phyloP scores from a whole-genome alignment of 345 rosid genomes.

The Clarkia xantiana region DNA sequence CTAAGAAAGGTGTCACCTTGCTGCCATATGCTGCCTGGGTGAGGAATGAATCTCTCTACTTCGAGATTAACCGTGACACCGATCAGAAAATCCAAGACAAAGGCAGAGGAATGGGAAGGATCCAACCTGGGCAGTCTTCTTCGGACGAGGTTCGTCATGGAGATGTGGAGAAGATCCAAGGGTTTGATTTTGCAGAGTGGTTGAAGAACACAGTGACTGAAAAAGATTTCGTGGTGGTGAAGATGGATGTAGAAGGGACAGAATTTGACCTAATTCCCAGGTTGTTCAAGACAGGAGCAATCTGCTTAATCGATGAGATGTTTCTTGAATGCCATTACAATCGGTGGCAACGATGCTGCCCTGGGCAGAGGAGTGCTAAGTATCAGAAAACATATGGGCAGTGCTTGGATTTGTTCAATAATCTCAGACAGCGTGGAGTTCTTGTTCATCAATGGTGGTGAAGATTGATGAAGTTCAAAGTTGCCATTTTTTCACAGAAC shows the following conservation, averaged over 20 bases:
- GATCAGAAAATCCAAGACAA: conserved; percentile 44
- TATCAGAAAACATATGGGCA: conserved; percentile 70
- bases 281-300: conserved; percentile 73
- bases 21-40: conserved; percentile 98
- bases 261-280: conserved; percentile 89
- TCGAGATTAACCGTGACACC: conserved; percentile 74
- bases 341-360: conserved; percentile 98
- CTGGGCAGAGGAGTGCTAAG: conserved; percentile 81
- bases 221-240: conserved; percentile 92
- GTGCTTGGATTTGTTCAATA: conserved; percentile 65
- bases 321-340: conserved; percentile 96
- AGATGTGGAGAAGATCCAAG: conserved; percentile 60
- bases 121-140: conserved; percentile 42
- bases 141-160: conserved; percentile 17
- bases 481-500: neutral
- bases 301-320: conserved; percentile 80
- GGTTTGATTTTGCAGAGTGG: conserved; percentile 94
- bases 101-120: conserved; percentile 98
- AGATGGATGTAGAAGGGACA: conserved; percentile 99
- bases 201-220: conserved; percentile 62
- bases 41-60: conserved; percentile 66
- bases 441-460: conserved; percentile 99
- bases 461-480: conserved; percentile 10
- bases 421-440: conserved; percentile 77
- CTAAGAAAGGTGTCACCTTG: conserved; percentile 43